Evolutionary conservation across 768 basidiomycete species (phyloP), one percentile per base, ranked within the genome.

Genomic region (Pisolithus microcarpus): DNA sequence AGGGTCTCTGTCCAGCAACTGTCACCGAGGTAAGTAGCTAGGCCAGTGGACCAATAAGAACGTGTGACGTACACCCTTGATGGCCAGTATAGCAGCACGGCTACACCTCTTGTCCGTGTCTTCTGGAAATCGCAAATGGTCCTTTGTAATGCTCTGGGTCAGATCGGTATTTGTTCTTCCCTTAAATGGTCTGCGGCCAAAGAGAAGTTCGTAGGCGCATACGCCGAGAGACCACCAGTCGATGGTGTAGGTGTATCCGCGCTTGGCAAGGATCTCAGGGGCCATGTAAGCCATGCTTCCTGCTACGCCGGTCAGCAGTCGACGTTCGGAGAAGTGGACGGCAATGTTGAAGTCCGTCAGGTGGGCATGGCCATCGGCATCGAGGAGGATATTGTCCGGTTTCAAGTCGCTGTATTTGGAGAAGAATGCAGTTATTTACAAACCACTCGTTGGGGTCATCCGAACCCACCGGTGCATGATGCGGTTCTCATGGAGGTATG

Each of bases 231-330:
- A 94, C 93, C 93, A 97, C 89, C 91, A 96, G 66, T 97, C 93
- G 58, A 96, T 91, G 31, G 85, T 83, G 61, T 84, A 91, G 3
- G 91, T 91, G 69, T 99, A 99, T 15, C 95, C 95, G 54, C 89
- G 84, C 68, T 96, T 96, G 42, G 82, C 75, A 38, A 99, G 74
- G 43, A 99, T 95, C 65, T 87, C 84, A 2, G 85, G 86, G 38
- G 87, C 94, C 95, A 99, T 99, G 66, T 99, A 99, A 2, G 95
- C 95, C 94, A 98, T 95, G 48, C 91, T 95, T 8, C 95, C 95
- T 21, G 95, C 95, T 0, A 99, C 88, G 21, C 93, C 92, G 11
- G 88, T 93, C 23, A 87, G 68, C 30, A 92, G 70, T 52, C 86
- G 80, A 50, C 89, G 79, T 51, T 96, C 92, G 5, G 85, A 82